These are phyloP conservation scores for Panaeolus cyanescens DNA, from an alignment of 768 basidiomycete genomes.

Conservation along the genomic window DNA sequence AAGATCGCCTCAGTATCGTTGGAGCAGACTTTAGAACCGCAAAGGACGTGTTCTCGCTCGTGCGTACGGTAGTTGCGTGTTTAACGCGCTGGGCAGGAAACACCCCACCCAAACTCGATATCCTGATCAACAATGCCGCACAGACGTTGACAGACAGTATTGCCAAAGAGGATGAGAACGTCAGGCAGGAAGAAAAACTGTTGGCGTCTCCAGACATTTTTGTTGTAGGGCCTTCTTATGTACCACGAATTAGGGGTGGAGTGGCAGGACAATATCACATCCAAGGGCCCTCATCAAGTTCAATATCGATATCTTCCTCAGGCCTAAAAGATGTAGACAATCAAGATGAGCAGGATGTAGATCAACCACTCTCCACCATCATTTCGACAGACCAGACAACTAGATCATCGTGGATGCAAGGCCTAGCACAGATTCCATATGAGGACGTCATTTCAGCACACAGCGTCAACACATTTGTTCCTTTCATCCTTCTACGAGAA, in stretches of 20 bases:
- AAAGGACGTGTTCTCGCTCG: slow-evolving; percentile 31
- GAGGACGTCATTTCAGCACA: slow-evolving; percentile 37
- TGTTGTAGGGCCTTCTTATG: slow-evolving; percentile 14
- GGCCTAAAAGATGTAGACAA: no score
- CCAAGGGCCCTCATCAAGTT: neutral
- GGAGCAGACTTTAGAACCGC: slow-evolving; percentile 36
- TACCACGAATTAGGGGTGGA: slow-evolving; percentile 20
- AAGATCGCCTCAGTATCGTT: slow-evolving; percentile 26
- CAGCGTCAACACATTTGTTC: slow-evolving; percentile 37
- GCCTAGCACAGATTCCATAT: slow-evolving; percentile 34
- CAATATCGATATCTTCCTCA: neutral
- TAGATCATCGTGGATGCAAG: slow-evolving; percentile 34
- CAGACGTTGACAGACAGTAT: slow-evolving; percentile 34
- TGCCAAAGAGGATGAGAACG: slow-evolving; percentile 25
- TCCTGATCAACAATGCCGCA: slow-evolving; percentile 37
- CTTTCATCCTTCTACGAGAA: slow-evolving; percentile 36
- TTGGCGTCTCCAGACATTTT: slow-evolving; percentile 8
- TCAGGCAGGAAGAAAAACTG: slow-evolving; percentile 23
- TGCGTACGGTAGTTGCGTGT: slow-evolving; percentile 23
- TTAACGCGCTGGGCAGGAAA: slow-evolving; percentile 10
- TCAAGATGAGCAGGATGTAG: neutral
- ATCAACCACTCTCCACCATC: neutral
- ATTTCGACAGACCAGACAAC: neutral
- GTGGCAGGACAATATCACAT: slow-evolving; percentile 6
- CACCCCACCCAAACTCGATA: slow-evolving; percentile 23